Evolutionary conservation across 164 flowering plant genomes (phyloP).

Genomic region (Chimonanthus salicifolius): DNA sequence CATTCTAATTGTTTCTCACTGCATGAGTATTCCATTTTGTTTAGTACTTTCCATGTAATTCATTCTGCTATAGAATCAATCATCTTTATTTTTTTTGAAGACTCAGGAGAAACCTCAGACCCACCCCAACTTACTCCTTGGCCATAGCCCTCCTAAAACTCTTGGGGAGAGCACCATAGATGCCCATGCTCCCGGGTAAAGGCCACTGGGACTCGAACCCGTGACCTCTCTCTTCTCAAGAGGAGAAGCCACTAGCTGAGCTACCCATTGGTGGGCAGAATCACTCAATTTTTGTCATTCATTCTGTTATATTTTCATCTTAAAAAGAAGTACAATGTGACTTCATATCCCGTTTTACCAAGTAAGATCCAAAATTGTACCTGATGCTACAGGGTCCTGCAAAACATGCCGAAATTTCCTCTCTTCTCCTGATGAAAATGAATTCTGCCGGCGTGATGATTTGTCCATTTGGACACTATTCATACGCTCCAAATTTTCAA

Average conservation of each 20-base stretch:
- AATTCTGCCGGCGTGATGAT: slow-evolving; percentile 13
- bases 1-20: too few relatives aligned
- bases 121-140: too few relatives aligned
- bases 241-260: too few relatives aligned
- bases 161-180: too few relatives aligned
- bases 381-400: slow-evolving; percentile 22
- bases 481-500: slow-evolving; percentile 1
- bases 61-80: background rate
- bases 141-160: too few relatives aligned
- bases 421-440: slow-evolving; percentile 16
- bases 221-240: too few relatives aligned
- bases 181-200: too few relatives aligned
- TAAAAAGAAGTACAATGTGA: background rate
- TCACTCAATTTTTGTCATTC: too few relatives aligned
- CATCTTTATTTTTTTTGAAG: too few relatives aligned
- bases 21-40: background rate
- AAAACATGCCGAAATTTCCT: slow-evolving; percentile 21
- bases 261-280: too few relatives aligned
- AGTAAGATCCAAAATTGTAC: slow-evolving; percentile 14
- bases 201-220: too few relatives aligned
- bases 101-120: too few relatives aligned
- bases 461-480: slow-evolving; percentile 16
- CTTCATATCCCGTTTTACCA: background rate
- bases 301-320: background rate
- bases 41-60: background rate